phyloP scores from a whole-genome alignment of 257 asterid species.

The Rubia yunnanensis region DNA sequence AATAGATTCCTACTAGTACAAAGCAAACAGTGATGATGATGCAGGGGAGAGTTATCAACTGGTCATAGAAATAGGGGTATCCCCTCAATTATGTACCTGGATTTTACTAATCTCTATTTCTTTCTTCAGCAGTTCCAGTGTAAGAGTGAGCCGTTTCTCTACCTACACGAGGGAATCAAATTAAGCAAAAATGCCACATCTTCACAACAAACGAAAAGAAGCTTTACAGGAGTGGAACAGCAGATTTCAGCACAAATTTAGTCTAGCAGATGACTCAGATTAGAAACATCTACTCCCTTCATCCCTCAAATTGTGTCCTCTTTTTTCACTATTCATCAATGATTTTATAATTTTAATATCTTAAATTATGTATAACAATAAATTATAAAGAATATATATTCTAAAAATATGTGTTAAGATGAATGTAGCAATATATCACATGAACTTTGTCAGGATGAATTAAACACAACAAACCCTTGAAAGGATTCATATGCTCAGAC shows the following conservation, averaged over 20 bases:
- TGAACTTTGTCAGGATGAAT: neutral
- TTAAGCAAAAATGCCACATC: neutral
- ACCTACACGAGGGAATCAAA: constrained; percentile 38
- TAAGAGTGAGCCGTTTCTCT: constrained; percentile 69
- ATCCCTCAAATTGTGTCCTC: too few relatives aligned
- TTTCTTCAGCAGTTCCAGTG: constrained; percentile 89
- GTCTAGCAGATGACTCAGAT: neutral
- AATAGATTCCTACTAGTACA: constrained; percentile 69
- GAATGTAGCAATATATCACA: too few relatives aligned
- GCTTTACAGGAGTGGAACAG: neutral
- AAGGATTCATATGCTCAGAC: neutral
- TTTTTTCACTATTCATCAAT: too few relatives aligned
- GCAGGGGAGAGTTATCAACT: neutral
- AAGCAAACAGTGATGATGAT: constrained; percentile 6
- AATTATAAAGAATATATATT: too few relatives aligned
- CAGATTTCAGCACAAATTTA: neutral
- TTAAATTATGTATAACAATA: too few relatives aligned
- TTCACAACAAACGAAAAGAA: neutral
- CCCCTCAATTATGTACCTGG: constrained; percentile 45
- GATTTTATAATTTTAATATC: too few relatives aligned
- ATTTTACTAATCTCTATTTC: constrained; percentile 98
- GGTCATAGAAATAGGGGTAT: neutral
- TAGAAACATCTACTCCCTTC: neutral
- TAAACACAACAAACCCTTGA: constrained; percentile 1
- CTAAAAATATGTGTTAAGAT: too few relatives aligned